Conservation (phyloP, 2,329 filamentous ascomycete species). For the Dactylonectria macrodidyma region DNA sequence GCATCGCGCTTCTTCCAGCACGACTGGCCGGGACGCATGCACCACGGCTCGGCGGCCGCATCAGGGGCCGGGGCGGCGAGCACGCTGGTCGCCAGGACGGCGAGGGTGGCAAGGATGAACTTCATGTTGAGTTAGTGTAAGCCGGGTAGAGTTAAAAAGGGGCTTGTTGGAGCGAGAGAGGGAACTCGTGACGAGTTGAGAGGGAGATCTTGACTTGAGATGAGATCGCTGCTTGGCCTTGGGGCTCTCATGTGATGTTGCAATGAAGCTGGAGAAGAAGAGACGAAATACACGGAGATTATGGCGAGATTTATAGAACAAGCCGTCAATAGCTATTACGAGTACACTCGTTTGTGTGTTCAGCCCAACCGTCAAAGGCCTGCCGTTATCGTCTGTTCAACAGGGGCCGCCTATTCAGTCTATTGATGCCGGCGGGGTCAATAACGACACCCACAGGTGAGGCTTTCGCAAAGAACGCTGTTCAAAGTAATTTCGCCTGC, state of each 20-base stretch:
- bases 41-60: slow-evolving; percentile 49
- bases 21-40: slow-evolving; percentile 54
- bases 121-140: slow-evolving; percentile 45
- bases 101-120: slow-evolving; percentile 46
- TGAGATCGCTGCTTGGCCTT: slow-evolving; percentile 31
- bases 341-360: slow-evolving; percentile 5
- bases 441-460: slow-evolving; percentile 7
- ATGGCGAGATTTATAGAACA: slow-evolving; percentile 40
- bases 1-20: slow-evolving; percentile 55
- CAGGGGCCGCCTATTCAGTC: slow-evolving; percentile 12
- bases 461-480: not conserved
- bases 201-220: slow-evolving; percentile 35
- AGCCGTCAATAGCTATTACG: slow-evolving; percentile 3
- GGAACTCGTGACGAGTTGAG: slow-evolving; percentile 38
- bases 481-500: slow-evolving; percentile 2
- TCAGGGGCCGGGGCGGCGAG: slow-evolving; percentile 40
- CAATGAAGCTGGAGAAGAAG: slow-evolving; percentile 43
- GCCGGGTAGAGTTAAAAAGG: slow-evolving; percentile 23
- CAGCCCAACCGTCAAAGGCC: not conserved
- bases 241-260: slow-evolving; percentile 39
- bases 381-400: slow-evolving; percentile 1
- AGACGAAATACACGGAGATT: slow-evolving; percentile 12
- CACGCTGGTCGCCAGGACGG: slow-evolving; percentile 38
- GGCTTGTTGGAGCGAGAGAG: slow-evolving; percentile 20
- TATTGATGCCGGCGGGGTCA: slow-evolving; percentile 27